Base-by-base conservation (phyloP, 1,284 basidiomycete genomes). In the Ceratobasidium sp. region DNA sequence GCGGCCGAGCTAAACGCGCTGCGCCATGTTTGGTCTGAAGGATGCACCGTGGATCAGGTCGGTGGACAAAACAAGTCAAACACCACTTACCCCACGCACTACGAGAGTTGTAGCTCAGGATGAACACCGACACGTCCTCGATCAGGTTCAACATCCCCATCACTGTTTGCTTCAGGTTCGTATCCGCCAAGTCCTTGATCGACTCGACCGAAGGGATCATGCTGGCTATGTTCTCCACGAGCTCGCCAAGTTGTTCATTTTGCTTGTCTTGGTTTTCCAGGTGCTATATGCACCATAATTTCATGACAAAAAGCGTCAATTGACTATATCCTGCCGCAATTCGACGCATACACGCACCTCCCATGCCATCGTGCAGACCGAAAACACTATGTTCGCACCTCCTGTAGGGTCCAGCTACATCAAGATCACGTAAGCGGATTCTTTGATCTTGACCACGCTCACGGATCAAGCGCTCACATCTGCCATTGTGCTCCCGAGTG, bases 51-150 rank as follows among this genome's bases (percentile, higher is more conserved):
- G 8, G 30, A 14, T 30, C 55, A 16, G 8, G 55, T 16, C 8
- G 41, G 14, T 44, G 14, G 3, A 30, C n/a, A 57, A 10, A 16
- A 30, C 7, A 12, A 57, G 35, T n/a, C 20, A 10, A 52, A 30
- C 20, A 3, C 18, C 20, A 69, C 67, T 20, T 18, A 52, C 67
- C 33, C 20, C n/a, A n/a, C 14, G 30, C 20, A 48, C 48, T 52
- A 23, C 38, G 48, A 27, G 67, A 18, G 14, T 50, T 20, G 7
- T 18, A 52, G 5, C 23, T 23, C 48, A 69, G 23, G 14, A 54
- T 35, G 18, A 35, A 69, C 52, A 69, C 52, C 7, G 50, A 33
- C 14, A 35, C 48, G 38, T 69, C 67, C 35, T 69, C 67, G 10
- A 69, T 4, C 33, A 69, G 50, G 23, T 52, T 52, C 50, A 69